Evolutionary conservation across 345 rosid species (phyloP), one percentile per base, ranked within the genome.

Genomic region (Laguncularia racemosa): DNA sequence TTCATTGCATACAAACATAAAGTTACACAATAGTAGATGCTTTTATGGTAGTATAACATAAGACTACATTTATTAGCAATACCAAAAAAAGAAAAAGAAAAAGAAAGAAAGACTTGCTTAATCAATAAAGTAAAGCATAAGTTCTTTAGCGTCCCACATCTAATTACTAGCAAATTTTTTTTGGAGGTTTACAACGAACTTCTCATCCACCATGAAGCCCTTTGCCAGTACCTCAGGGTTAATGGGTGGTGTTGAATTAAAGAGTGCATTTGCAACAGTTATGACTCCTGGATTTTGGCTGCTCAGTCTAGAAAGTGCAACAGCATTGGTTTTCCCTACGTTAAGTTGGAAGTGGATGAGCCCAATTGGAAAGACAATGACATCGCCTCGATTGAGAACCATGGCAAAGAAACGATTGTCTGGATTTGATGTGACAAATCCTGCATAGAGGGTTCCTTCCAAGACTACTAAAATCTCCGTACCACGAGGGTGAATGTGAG

Each of bases 331-430:
- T n/a, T 66, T 52, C n/a, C 70, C 70, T 4, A 59, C 19, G 16
- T 66, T 66, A 20, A 59, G 44, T 57, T 66, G 70, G 54, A 66
- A 66, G 59, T 66, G 70, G 20, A 66, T 58, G 45, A 66, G 48
- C 18, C 70, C 70, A 5, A 58, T 50, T 4, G 70, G 70, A 53
- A 66, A 66, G 18, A 59, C 70, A 48, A 66, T 57, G 16, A 66
- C 70, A 14, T 66, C 70, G 0, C 70, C 70, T 7, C 23, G 44
- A 28, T 66, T 47, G 6, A 66, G 49, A 44, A 58, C 63, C 55
- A 59, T 66, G 64, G 70, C 53, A 48, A 66, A 58, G 53, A 66
- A 56, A 23, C 55, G 46, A 57, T 66, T 66, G 28, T 33, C 57
- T 40, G 60, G 70, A 54, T 66, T n/a, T 26, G 64, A 66, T 9